Conservation (phyloP, 805 yeast species). For the Nakazawaea holstii region DNA sequence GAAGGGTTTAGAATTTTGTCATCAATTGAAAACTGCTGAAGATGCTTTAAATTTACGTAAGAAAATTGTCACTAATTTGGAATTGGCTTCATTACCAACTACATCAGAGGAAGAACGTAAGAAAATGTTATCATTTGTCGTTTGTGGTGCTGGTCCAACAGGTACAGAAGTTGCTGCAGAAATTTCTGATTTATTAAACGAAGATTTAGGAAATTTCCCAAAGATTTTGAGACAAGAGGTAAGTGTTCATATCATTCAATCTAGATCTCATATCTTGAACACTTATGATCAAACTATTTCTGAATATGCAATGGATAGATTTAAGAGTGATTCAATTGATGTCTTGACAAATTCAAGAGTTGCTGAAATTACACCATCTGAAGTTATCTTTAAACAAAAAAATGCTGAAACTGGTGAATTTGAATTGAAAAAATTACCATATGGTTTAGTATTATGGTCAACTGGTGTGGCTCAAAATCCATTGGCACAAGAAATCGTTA, state of each 20-base stretch:
- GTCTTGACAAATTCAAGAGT: constrained; percentile 63
- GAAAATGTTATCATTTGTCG: constrained; percentile 54
- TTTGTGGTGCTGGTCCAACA: constrained; percentile 75
- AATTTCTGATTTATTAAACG: constrained; percentile 59
- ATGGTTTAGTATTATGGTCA: constrained; percentile 70
- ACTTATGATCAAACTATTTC: constrained; percentile 64
- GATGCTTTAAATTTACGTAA: constrained; percentile 55
- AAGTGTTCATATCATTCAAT: constrained; percentile 64
- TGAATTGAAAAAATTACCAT: constrained; percentile 47
- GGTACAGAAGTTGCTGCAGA: constrained; percentile 76
- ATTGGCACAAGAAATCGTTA: constrained; percentile 49
- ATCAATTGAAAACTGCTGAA: constrained; percentile 59
- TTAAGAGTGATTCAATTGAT: constrained; percentile 57
- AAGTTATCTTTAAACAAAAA: constrained; percentile 53
- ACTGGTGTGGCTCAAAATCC: constrained; percentile 71
- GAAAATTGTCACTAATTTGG: constrained; percentile 50
- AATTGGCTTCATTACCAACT: constrained; percentile 60
- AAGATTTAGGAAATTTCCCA: constrained; percentile 58
- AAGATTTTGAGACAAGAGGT: constrained; percentile 55
- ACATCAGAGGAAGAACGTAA: constrained; percentile 60
- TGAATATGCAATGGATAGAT: constrained; percentile 59
- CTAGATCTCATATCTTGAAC: constrained; percentile 61
- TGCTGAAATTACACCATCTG: constrained; percentile 47
- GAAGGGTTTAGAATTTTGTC: constrained; percentile 57
- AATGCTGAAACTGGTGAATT: constrained; percentile 33